A percentile compares a stretch with the other conserved stretches of the same genome.
phyloP scores from a whole-genome alignment of 1,284 basidiomycete species.

The Rhizopogon hawkerae region DNA sequence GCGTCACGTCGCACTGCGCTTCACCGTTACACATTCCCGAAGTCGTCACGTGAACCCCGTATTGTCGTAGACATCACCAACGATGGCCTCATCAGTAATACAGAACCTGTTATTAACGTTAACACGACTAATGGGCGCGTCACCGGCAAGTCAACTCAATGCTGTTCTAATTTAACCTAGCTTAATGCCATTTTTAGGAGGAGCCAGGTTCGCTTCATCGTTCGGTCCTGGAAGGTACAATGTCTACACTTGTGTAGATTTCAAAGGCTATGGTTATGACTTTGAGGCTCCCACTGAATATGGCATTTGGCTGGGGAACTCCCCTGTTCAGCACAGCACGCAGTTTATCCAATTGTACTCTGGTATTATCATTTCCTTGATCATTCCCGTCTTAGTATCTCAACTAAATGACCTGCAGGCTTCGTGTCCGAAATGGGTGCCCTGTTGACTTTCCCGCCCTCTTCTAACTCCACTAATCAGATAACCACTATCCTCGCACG shows the following conservation, averaged over 20 bases:
- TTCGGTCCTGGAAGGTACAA: conserved; percentile 50
- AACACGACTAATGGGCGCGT: conserved; percentile 42
- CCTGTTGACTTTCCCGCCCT: conserved; percentile 41
- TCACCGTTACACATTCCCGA: conserved; percentile 45
- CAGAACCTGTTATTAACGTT: conserved; percentile 36
- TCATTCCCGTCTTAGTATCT: neutral
- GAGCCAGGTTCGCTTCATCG: conserved; percentile 37
- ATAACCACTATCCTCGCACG: conserved; percentile 42
- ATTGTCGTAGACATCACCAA: conserved; percentile 51
- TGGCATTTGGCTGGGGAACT: conserved; percentile 47
- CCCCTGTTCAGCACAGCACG: conserved; percentile 39
- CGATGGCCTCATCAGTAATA: conserved; percentile 46
- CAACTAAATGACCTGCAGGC: conserved; percentile 11
- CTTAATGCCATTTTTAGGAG: conserved; percentile 13
- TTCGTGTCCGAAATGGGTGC: conserved; percentile 39
- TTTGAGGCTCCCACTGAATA: conserved; percentile 41
- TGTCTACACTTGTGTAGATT: conserved; percentile 54
- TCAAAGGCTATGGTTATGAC: conserved; percentile 45
- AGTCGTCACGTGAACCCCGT: conserved; percentile 34
- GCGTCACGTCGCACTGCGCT: conserved; percentile 47
- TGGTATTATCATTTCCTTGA: conserved; percentile 24
- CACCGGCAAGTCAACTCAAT: conserved; percentile 17
- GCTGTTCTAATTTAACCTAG: no score
- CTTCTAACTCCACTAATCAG: conserved; percentile 17
- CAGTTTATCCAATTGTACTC: conserved; percentile 42